Evolutionary conservation across 345 rosid genomes (phyloP), one percentile per base, ranked within the genome.

Genomic region (Moricandia arvensis): DNA sequence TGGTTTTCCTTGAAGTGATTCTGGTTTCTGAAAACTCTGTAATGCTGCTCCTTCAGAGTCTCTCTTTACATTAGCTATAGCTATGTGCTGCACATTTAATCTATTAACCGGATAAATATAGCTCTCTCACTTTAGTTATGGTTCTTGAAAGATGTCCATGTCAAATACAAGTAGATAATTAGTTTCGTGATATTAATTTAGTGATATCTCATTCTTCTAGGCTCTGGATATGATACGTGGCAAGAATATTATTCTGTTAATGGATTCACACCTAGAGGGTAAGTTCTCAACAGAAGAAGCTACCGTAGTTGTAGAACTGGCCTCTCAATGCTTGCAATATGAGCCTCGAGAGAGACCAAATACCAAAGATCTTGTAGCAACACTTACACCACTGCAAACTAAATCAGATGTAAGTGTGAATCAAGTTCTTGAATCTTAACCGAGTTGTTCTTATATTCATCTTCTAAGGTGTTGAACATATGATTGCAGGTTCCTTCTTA

Each of bases 281-380:
- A 96, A 91, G 35, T 91, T 91, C 80, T 91, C 96, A 59, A 84
- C 86, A 1, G 97, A 96, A 79, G 95, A 96, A 81, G 99, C 98
- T 63, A 92, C 89, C 0, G 86, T 62, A 37, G 92, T 93, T 71
- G 89, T 91, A 38, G 89, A 80, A 72, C 97, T 93, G 31, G 99
- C 95, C 58, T 93, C 91, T 37, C 87, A 79, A 27, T 90, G 99
- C 77, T 85, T 96, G 83, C 95, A 96, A 69, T 86, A 85, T 72
- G 99, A 96, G 81, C 99, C 98, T 49, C 83, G 93, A 75, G 99
- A 96, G 81, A 87, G 99, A 69, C 99, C 99, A 8, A 86, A 81
- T 57, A 87, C 89, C 4, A 91, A 87, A 82, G 94, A 93, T 69
- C 88, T 93, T 49, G 93, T 86, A 61, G 77, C 89, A 2, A 89